A percentile compares a stretch with the other conserved stretches of the same genome.
Evolutionary conservation across 2,329 filamentous ascomycete species (phyloP).

Genomic region (Claviceps pazoutovae): DNA sequence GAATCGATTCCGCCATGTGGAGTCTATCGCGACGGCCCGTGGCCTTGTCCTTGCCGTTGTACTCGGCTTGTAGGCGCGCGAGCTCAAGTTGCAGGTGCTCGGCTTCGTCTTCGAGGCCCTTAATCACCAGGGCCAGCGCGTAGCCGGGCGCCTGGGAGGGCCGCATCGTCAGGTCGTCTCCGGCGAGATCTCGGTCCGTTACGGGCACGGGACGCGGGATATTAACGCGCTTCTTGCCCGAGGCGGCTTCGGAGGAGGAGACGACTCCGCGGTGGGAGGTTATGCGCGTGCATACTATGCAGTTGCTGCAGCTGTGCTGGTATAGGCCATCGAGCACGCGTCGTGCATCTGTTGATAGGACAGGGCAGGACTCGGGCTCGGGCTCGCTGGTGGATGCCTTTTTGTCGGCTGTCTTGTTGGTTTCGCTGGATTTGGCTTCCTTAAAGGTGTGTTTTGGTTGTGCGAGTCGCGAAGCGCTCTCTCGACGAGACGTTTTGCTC

Average conservation of each 20-base stretch:
- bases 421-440: slow-evolving; percentile 12
- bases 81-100: slow-evolving; percentile 60
- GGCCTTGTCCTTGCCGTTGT: slow-evolving; percentile 53
- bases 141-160: slow-evolving; percentile 55
- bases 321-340: slow-evolving; percentile 39
- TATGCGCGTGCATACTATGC: slow-evolving; percentile 43
- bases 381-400: slow-evolving; percentile 8
- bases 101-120: slow-evolving; percentile 67
- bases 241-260: slow-evolving; percentile 22
- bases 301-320: slow-evolving; percentile 41
- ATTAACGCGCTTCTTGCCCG: slow-evolving; percentile 44
- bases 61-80: slow-evolving; percentile 44
- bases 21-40: slow-evolving; percentile 52
- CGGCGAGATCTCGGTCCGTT: slow-evolving; percentile 40
- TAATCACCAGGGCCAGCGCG: slow-evolving; percentile 72
- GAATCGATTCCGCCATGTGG: slow-evolving; percentile 45
- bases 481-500: slow-evolving; percentile 13
- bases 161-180: slow-evolving; percentile 43
- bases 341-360: slow-evolving; percentile 37
- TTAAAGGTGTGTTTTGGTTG: slow-evolving; percentile 11
- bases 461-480: slow-evolving; percentile 14
- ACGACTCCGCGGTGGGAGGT: slow-evolving; percentile 27
- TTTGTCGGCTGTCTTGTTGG: slow-evolving; percentile 12
- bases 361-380: slow-evolving; percentile 24
- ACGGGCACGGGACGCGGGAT: slow-evolving; percentile 53